A percentile compares a stretch with the other conserved stretches of the same genome.
Conservation (phyloP, 1,284 basidiomycete species). For the Austroboletus niveus region DNA sequence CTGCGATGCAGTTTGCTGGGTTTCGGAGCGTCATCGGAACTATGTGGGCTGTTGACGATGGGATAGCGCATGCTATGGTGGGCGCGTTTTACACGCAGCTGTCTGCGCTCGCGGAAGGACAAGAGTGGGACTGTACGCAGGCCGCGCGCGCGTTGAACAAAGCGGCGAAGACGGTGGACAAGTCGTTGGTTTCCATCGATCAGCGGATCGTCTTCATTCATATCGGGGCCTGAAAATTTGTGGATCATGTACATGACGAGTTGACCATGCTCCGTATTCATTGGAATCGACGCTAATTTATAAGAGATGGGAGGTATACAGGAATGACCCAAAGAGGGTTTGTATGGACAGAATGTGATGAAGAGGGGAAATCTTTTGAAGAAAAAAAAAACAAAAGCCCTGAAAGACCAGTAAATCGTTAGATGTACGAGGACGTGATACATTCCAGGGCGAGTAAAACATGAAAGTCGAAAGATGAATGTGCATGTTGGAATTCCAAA, state of each 20-base stretch:
- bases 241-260: too few species aligned
- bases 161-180: slow-evolving; percentile 24
- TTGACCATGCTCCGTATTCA: too few species aligned
- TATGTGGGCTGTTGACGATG: slow-evolving; percentile 25
- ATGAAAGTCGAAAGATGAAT: background rate
- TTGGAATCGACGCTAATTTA: background rate
- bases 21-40: slow-evolving; percentile 23
- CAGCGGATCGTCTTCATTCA: slow-evolving; percentile 31
- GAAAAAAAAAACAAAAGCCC: background rate
- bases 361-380: background rate
- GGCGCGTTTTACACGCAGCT: slow-evolving; percentile 19
- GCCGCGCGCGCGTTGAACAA: slow-evolving; percentile 25
- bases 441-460: too few species aligned
- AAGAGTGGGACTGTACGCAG: slow-evolving; percentile 12
- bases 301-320: background rate
- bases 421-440: too few species aligned
- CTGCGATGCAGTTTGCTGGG: slow-evolving; percentile 23
- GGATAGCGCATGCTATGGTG: slow-evolving; percentile 16
- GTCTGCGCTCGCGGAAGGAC: background rate
- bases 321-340: background rate
- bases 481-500: background rate
- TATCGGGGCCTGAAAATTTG: slow-evolving; percentile 16
- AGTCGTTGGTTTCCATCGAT: slow-evolving; percentile 21
- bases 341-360: background rate
- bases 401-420: background rate